These are phyloP conservation scores for Trifolium repens DNA, from an alignment of 306 rosid genomes.

Conservation along the genomic window DNA sequence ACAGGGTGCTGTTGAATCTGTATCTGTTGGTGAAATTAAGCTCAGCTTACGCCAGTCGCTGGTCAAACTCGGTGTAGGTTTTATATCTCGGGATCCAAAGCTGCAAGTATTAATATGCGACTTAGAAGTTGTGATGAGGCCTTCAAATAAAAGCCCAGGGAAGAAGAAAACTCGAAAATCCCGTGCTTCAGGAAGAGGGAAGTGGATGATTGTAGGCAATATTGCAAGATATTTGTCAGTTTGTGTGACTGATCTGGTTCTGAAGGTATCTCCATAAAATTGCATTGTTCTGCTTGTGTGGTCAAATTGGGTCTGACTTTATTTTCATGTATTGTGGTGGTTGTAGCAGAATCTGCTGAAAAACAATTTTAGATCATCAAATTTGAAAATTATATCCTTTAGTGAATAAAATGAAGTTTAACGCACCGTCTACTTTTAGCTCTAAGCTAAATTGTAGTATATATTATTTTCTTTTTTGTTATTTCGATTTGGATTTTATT, in stretches of 20 bases:
- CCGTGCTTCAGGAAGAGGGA: conserved; percentile 83
- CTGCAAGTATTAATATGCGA: conserved; percentile 90
- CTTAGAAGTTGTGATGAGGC: conserved; percentile 88
- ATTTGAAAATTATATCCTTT: conserved; percentile 32
- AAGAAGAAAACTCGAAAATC: conserved; percentile 68
- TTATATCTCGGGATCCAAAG: conserved; percentile 91
- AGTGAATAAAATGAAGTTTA: conserved; percentile 15
- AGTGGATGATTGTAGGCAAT: conserved; percentile 90
- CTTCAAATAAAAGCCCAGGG: conserved; percentile 64
- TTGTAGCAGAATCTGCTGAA: conserved; percentile 13
- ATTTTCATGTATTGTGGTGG: conserved; percentile 21
- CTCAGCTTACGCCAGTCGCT: conserved; percentile 91
- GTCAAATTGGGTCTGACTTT: conserved; percentile 21
- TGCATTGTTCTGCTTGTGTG: conserved; percentile 32
- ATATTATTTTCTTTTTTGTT: conserved; percentile 34
- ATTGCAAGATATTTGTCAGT: conserved; percentile 89
- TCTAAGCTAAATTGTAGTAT: conserved; percentile 25
- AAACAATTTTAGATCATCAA: conserved; percentile 34
- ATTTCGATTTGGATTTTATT: conserved; percentile 34
- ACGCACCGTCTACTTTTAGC: background rate
- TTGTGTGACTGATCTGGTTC: conserved; percentile 85
- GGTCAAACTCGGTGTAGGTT: conserved; percentile 87
- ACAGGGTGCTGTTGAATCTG: conserved; percentile 92
- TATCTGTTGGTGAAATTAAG: conserved; percentile 93
- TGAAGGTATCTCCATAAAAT: conserved; percentile 64